phyloP scores from a whole-genome alignment of 2,329 filamentous ascomycete species.

The Exophiala sideris region DNA sequence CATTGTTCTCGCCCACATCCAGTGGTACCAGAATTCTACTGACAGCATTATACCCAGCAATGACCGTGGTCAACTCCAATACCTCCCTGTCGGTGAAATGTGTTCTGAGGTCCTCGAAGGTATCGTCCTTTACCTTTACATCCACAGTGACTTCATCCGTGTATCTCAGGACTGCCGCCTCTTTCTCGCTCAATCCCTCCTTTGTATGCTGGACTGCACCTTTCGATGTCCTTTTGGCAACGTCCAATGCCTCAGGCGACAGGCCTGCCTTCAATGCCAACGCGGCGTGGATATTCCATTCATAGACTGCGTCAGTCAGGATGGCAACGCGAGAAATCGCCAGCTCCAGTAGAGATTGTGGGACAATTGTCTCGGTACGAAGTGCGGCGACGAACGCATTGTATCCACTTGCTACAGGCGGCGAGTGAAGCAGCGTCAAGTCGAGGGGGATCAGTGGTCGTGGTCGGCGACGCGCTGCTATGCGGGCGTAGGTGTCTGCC shows the following conservation, averaged over 20 bases:
- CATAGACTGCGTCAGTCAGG: constrained; percentile 76
- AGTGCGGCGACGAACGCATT: constrained; percentile 57
- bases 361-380: constrained; percentile 49
- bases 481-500: constrained; percentile 57
- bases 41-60: constrained; percentile 80
- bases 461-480: constrained; percentile 63
- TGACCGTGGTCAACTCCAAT: constrained; percentile 76
- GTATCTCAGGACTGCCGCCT: constrained; percentile 68
- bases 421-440: constrained; percentile 70
- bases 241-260: constrained; percentile 26
- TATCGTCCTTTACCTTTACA: constrained; percentile 64
- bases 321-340: constrained; percentile 78
- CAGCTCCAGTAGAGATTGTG: constrained; percentile 62
- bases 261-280: constrained; percentile 47
- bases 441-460: constrained; percentile 73
- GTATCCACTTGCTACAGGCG: constrained; percentile 69
- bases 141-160: constrained; percentile 79
- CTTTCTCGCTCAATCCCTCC: constrained; percentile 51
- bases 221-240: constrained; percentile 27
- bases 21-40: constrained; percentile 79
- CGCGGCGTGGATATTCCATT: constrained; percentile 78
- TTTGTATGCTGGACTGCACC: constrained; percentile 37
- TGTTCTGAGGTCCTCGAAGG: constrained; percentile 64
- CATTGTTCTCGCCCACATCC: constrained; percentile 55
- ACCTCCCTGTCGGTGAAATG: constrained; percentile 54